Base-by-base conservation (phyloP, 1,139 yeast species). In the Taphrina confusa region DNA sequence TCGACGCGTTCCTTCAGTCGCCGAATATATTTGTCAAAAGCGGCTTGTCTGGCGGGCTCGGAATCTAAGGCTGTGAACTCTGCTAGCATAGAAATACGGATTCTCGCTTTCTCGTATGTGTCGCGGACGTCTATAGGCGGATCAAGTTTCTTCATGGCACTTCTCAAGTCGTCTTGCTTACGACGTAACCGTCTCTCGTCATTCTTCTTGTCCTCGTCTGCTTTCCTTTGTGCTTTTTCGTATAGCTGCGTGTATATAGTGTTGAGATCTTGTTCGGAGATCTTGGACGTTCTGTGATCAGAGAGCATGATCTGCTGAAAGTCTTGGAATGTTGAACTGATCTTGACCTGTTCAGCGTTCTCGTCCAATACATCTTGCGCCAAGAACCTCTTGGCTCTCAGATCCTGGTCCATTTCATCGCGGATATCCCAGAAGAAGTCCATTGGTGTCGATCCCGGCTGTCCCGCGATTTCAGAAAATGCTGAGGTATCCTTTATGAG, bases 361-460 rank as follows among this genome's bases (percentile, higher is more conserved):
- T 78, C 81, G 0, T 77, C 71, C 28, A 87, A 64, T 2, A 80
- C 71, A 63, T 80, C 83, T 50, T 79, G 79, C 0, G 83, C 80
- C 52, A 84, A 71, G 60, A 85, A 89, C 61, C 81, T 80, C 68
- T 83, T 82, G 22, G 82, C 80, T 64, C 79, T 80, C 47, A 86
- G 69, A 1, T 77, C 69, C 62, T 83, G 80, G 33, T 78, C 78
- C 67, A 82, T 82, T 60, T 81, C 85, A 66, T 86, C 91, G 1
- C 85, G 78, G 0, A 80, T 70, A 70, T 91, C 96, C 82, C 89
- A 81, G 68, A 87, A 88, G 46, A 88, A 73, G 63, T 90, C 96
- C 36, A 85, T 69, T 0, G 96, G 87, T 0, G 83, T 78, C 0
- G 97, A 89, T 0, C 97, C 97, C 45, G 82, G 78, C 62, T 91